These are phyloP conservation scores for Neopestalotiopsis rosae DNA, from an alignment of 2,329 filamentous ascomycete species.

Conservation along the genomic window DNA sequence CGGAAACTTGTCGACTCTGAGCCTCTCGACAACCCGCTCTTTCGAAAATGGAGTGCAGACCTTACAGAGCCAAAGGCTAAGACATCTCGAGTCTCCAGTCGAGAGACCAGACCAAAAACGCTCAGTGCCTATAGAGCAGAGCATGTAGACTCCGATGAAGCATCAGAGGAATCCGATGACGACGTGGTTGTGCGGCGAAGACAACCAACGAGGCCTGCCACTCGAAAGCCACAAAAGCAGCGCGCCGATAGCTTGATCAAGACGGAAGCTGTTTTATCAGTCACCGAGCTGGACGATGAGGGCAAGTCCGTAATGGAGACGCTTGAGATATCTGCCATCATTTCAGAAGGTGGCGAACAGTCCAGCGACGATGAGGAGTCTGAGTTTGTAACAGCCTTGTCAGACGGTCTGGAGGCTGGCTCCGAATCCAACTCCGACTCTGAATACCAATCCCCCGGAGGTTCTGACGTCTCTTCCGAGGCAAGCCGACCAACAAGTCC, in stretches of 20 bases:
- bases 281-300: slow-evolving; percentile 7
- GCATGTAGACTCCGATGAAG: neutral
- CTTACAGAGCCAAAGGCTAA: slow-evolving; percentile 16
- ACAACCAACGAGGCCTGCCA: neutral
- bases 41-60: slow-evolving; percentile 31
- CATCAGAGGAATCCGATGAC: slow-evolving; percentile 5
- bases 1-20: slow-evolving; percentile 35
- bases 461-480: slow-evolving; percentile 19
- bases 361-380: slow-evolving; percentile 29
- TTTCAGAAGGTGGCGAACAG: slow-evolving; percentile 15
- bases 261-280: neutral
- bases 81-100: slow-evolving; percentile 19
- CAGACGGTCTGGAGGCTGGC: slow-evolving; percentile 25
- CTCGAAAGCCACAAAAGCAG: neutral
- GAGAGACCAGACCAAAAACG: slow-evolving; percentile 14
- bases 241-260: neutral
- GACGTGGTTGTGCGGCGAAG: slow-evolving; percentile 15
- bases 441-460: slow-evolving; percentile 27
- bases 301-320: neutral
- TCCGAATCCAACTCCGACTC: slow-evolving; percentile 23
- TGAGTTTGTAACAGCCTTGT: slow-evolving; percentile 28
- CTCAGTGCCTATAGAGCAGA: neutral
- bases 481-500: slow-evolving; percentile 27
- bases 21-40: slow-evolving; percentile 30
- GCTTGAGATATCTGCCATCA: slow-evolving; percentile 9